These are phyloP conservation scores for Mrakia frigida DNA, from an alignment of 768 basidiomycete species.

Conservation along the genomic window DNA sequence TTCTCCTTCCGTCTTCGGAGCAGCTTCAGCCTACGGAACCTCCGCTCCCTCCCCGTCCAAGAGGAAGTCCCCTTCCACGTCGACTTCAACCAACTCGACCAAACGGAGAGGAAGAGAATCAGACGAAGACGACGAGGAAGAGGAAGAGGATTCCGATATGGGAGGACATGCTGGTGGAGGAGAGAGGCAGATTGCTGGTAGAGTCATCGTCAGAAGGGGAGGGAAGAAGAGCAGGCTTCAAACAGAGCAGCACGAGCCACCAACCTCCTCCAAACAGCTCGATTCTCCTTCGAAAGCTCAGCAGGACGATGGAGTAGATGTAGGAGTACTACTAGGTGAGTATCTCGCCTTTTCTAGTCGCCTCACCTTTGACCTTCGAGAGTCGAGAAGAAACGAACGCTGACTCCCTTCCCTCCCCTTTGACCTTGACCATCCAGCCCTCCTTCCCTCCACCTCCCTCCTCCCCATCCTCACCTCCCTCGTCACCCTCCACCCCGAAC, in stretches of 20 bases:
- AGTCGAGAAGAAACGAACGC: neutral
- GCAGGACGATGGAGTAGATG: constrained; percentile 10
- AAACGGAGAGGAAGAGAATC: neutral
- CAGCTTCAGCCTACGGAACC: neutral
- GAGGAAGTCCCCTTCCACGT: neutral
- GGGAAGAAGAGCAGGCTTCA: constrained; percentile 10
- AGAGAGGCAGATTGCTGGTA: neutral
- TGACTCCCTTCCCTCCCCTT: neutral
- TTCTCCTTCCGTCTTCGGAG: neutral
- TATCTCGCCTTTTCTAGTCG: neutral
- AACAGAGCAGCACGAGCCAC: neutral
- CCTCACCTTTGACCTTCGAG: neutral
- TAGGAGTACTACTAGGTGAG: constrained; percentile 31
- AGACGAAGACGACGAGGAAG: constrained; percentile 2
- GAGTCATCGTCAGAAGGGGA: neutral
- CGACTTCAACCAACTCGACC: neutral
- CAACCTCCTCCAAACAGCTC: neutral
- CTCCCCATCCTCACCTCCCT: constrained; percentile 31
- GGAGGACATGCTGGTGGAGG: too few species aligned
- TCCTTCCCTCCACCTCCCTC: constrained; percentile 29
- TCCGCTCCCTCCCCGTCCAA: neutral
- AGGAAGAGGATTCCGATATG: constrained; percentile 7
- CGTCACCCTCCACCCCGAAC: constrained; percentile 14
- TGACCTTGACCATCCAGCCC: neutral
- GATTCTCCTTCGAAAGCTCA: neutral